Evolutionary conservation across 352 stramenopile species (phyloP), one percentile per base, ranked within the genome.

Genomic region (Phytophthora citrophthora): DNA sequence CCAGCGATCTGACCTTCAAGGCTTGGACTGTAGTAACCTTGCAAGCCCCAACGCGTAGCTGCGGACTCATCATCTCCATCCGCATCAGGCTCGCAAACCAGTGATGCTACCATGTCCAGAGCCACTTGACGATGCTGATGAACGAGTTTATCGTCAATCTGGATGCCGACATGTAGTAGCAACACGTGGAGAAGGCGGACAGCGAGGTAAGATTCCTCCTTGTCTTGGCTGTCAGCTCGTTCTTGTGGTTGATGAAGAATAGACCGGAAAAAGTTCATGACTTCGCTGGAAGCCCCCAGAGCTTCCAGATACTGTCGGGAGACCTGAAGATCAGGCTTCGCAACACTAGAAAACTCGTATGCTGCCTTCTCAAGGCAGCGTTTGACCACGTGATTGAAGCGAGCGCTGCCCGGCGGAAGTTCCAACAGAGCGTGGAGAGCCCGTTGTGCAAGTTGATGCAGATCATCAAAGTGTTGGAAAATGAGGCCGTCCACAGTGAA

Each of bases 151-250:
- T 57, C 55, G 2, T 75, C 54, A 12, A 45, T n/a, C 15, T 59
- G 61, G 27, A 79, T 55, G 5, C 79, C 81, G 18, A 88, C 61
- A 43, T 92, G 81, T 5, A 89, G 65, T 13, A 92, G 12, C 10
- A 78, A 52, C 0, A 63, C 68, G 23, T 88, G 77, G 3, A 85
- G 61, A 27, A 90, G 51, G 3, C 68, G 70, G 0, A 86, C 74
- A 18, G 82, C 61, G 8, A 84, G 54, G 46, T 64, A 57, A 0
- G 34, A 36, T 9, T 66, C 55, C 0, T 68, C 61, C n/a, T 63
- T 59, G n/a, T 71, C 67, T 46, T 62, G 49, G 13, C 8, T 15
- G 12, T 55, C 55, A 31, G 15, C 47, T 15, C 26, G 39, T n/a
- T 54, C 49, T 58, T 71, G 61, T 15, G 84, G 41, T 73, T 67